phyloP scores from a whole-genome alignment of 768 basidiomycete genomes.

The Amanita rubescens region DNA sequence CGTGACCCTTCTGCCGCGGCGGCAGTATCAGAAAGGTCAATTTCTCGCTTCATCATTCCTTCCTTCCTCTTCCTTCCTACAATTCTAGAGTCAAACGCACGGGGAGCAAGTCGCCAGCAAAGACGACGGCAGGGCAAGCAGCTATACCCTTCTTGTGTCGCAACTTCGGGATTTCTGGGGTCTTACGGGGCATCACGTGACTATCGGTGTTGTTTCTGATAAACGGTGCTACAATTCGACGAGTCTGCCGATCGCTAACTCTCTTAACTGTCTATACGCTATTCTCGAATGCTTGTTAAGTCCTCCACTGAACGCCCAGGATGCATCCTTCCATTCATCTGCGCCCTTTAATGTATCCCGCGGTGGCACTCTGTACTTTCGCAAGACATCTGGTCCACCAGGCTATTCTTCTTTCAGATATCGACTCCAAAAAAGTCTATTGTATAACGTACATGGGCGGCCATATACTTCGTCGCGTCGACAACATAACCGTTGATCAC shows the following conservation, averaged over 20 bases:
- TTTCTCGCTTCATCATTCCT: slow-evolving; percentile 33
- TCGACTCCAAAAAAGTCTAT: background rate
- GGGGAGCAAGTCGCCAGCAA: background rate
- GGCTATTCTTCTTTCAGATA: slow-evolving; percentile 34
- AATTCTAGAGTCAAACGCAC: background rate
- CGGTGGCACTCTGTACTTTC: slow-evolving; percentile 31
- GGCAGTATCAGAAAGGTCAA: slow-evolving; percentile 24
- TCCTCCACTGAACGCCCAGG: slow-evolving; percentile 64
- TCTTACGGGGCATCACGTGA: slow-evolving; percentile 6
- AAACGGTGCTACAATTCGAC: slow-evolving; percentile 9
- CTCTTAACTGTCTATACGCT: slow-evolving; percentile 40
- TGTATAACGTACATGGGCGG: slow-evolving; percentile 54
- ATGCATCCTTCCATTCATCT: slow-evolving; percentile 31
- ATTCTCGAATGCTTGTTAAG: slow-evolving; percentile 66
- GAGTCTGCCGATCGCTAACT: slow-evolving; percentile 41
- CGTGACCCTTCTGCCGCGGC: slow-evolving; percentile 32
- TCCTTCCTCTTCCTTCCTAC: background rate
- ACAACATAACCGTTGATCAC: slow-evolving; percentile 54
- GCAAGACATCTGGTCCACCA: slow-evolving; percentile 49
- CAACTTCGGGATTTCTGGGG: slow-evolving; percentile 7
- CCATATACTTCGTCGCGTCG: slow-evolving; percentile 53
- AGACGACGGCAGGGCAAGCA: background rate
- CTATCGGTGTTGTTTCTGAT: background rate
- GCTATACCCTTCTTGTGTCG: slow-evolving; percentile 3
- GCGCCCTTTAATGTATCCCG: background rate